These are phyloP conservation scores for Penicillium turbatum DNA, from an alignment of 495 filamentous ascomycete genomes.

Conservation along the genomic window DNA sequence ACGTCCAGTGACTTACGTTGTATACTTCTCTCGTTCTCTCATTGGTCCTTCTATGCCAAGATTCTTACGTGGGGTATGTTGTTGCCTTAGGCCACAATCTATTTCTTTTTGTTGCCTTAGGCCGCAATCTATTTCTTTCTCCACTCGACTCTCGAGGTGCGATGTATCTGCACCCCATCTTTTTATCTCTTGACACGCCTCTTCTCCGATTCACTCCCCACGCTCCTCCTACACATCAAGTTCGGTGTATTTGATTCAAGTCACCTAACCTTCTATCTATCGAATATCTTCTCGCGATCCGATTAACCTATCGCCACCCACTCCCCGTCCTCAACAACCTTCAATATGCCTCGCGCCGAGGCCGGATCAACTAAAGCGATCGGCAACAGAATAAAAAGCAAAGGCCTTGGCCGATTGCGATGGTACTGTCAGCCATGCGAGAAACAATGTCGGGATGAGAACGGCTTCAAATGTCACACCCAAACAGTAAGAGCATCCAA, in stretches of 20 bases:
- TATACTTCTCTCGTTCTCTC: too few species aligned
- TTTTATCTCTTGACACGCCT: not conserved
- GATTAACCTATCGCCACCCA: too few species aligned
- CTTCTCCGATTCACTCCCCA: not conserved
- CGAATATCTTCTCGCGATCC: too few species aligned
- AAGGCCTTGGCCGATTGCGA: conserved; percentile 77
- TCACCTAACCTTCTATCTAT: too few species aligned
- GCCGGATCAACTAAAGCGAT: conserved; percentile 81
- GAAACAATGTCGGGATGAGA: conserved; percentile 49
- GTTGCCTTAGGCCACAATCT: too few species aligned
- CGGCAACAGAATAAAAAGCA: conserved; percentile 79
- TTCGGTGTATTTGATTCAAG: too few species aligned
- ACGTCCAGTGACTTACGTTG: too few species aligned
- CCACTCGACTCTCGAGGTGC: too few species aligned
- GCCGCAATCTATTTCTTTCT: too few species aligned
- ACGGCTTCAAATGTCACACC: conserved; percentile 63
- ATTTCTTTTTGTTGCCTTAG: too few species aligned
- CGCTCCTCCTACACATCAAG: not conserved
- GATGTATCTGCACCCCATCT: not conserved
- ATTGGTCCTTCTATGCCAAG: too few species aligned
- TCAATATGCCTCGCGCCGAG: conserved; percentile 89
- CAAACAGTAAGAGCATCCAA: conserved; percentile 64
- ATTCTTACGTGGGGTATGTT: too few species aligned
- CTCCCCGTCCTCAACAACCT: not conserved
- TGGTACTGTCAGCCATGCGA: conserved; percentile 64